Percentiles rank a stretch among this genome's conserved stretches.
Conservation (phyloP, 306 rosid species). For the Cucurbita maxima region DNA sequence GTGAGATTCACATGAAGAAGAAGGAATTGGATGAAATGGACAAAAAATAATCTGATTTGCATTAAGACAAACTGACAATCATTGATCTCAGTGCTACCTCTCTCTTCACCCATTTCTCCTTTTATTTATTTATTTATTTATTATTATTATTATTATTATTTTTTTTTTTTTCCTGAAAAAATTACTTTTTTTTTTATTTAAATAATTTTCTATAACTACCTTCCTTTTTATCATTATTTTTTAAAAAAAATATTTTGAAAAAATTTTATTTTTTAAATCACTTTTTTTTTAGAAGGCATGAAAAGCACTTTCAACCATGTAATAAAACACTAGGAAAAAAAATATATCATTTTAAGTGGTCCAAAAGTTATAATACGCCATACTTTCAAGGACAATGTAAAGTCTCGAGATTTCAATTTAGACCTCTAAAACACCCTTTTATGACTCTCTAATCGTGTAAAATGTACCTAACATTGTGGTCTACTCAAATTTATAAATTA, state of each 20-base stretch:
- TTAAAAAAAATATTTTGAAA: not conserved
- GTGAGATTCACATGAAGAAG: slow-evolving; percentile 1
- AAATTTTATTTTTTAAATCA: not conserved
- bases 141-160: too few species aligned
- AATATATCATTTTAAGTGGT: not conserved
- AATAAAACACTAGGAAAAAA: not conserved
- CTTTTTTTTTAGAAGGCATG: not conserved
- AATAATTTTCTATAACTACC: not conserved
- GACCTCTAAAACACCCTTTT: too few species aligned
- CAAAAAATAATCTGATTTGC: not conserved
- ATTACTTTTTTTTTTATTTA: not conserved
- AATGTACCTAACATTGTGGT: too few species aligned
- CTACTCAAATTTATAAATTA: too few species aligned
- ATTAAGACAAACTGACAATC: not conserved
- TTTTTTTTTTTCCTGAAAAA: too few species aligned
- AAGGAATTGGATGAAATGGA: not conserved
- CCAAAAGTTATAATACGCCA: not conserved
- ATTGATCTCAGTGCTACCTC: not conserved
- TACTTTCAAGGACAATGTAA: not conserved
- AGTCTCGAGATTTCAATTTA: too few species aligned
- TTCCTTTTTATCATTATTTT: not conserved
- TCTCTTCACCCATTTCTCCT: not conserved
- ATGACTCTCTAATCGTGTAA: too few species aligned
- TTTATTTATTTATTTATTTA: too few species aligned
- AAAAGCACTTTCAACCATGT: not conserved